Evolutionary conservation across 257 asterid species (phyloP).

Genomic region (Ballota nigra): DNA sequence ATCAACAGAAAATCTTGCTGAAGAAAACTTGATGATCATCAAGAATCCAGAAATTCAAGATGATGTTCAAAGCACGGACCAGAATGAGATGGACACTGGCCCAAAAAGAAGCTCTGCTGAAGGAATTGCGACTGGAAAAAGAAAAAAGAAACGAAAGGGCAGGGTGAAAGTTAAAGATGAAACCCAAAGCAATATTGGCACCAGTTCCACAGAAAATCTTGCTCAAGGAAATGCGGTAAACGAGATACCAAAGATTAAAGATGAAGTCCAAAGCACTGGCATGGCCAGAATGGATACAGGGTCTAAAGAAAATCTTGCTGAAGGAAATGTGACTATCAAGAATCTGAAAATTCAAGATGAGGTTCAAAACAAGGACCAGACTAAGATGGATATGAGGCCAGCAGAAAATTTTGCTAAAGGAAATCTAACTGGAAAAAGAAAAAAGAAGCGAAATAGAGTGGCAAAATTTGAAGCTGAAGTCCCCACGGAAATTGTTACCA

Average conservation of each 20-base stretch:
- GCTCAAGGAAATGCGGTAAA: conserved; percentile 15
- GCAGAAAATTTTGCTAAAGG: not conserved
- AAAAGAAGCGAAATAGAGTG: not conserved
- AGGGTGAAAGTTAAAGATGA: conserved; percentile 17
- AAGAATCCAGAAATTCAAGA: conserved; percentile 1
- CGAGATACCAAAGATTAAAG: conserved; percentile 15
- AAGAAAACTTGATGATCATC: not conserved
- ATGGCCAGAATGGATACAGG: not conserved
- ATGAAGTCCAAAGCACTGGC: conserved; percentile 1
- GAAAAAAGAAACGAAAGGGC: conserved; percentile 2
- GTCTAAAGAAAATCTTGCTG: conserved; percentile 13
- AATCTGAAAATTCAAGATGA: conserved; percentile 12
- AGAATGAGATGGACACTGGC: not conserved
- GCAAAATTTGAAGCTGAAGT: no score
- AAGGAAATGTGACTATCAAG: conserved; percentile 6
- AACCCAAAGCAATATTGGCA: not conserved
- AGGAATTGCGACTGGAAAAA: not conserved
- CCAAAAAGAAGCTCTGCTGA: not conserved
- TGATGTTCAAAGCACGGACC: not conserved
- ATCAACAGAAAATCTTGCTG: not conserved
- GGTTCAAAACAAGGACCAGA: not conserved
- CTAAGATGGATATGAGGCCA: not conserved
- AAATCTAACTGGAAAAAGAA: not conserved
- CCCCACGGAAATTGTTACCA: no score
- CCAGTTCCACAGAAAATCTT: conserved; percentile 1